Conservation (phyloP, 73 alveolate genomes). For the Paramecium octaurelia region DNA sequence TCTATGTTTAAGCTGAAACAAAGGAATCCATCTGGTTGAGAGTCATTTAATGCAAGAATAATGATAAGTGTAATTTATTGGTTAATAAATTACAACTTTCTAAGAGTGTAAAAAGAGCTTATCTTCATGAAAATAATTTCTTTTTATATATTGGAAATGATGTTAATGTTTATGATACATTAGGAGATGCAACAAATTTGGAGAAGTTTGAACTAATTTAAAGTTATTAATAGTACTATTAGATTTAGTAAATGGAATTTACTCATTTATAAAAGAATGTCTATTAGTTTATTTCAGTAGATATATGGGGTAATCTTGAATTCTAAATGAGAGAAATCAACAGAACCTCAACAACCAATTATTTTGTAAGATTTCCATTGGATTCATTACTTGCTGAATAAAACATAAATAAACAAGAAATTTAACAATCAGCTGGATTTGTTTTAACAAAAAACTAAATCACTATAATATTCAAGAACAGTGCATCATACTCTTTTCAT, state of each 20-base stretch:
- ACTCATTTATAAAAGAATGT: neutral
- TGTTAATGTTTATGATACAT: neutral
- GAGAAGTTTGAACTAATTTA: neutral
- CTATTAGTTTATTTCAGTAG: neutral
- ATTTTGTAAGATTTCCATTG: neutral
- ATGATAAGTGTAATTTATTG: neutral
- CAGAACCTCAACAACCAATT: neutral
- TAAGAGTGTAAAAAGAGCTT: neutral
- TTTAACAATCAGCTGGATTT: neutral
- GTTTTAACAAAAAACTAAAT: neutral
- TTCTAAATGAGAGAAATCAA: neutral
- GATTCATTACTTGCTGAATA: neutral
- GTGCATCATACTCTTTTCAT: neutral
- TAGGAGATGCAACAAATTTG: neutral
- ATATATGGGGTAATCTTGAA: neutral
- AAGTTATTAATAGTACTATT: neutral
- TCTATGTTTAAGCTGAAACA: neutral
- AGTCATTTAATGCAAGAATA: neutral
- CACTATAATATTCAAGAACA: neutral
- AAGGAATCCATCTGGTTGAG: neutral
- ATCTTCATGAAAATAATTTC: neutral
- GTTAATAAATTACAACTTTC: neutral
- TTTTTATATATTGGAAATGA: neutral
- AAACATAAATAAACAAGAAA: neutral
- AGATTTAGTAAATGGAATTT: neutral